Evolutionary conservation across 2,329 filamentous ascomycete genomes (phyloP), one percentile per base, ranked within the genome.

Genomic region (Botrytis fabae): DNA sequence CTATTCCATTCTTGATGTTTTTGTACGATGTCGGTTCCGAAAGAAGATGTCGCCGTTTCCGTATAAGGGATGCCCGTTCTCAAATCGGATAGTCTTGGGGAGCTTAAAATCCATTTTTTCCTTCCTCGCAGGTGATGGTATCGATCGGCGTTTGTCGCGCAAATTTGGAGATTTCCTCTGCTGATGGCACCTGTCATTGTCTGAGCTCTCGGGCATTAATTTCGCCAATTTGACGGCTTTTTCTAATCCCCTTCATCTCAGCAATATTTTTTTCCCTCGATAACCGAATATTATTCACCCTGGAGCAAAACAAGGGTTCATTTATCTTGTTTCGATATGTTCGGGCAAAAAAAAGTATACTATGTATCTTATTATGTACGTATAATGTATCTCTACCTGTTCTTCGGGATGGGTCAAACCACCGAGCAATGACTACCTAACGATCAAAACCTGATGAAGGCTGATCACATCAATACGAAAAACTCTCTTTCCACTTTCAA

Each of bases 201-300:
- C 48, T 57, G 35, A 68, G 48, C 65, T 57, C 65, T 68, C 65
- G 48, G 65, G 18, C 48, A 68, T 68, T 68, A 57, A 57, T 57
- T 42, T 68, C 48, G 46, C 35, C 46, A 68, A 57, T 68, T 57
- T 57, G 65, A 57, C 46, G 64, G 22, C 32, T 48, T 51, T 51
- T 66, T 54, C 32, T 2, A 48, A 46, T 68, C 46, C 22, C 32
- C n/a, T 54, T 54, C 28, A 38, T 54, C 64, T 68, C 48, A 68
- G 40, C 65, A 42, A 22, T 25, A 42, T 68, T 54, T 57, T 25
- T 57, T 18, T 57, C 51, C 51, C 48, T 68, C 65, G 65, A 68
- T 68, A 68, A 57, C 65, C 65, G 65, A 68, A 42, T 16, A 46
- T 9, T 57, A 8, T 51, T 32, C 25, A 54, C 65, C 48, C 48